A percentile compares a stretch with the other conserved stretches of the same genome.
These are phyloP conservation scores for Penicillium cinerascens DNA, from an alignment of 495 filamentous ascomycete species.

Conservation along the genomic window DNA sequence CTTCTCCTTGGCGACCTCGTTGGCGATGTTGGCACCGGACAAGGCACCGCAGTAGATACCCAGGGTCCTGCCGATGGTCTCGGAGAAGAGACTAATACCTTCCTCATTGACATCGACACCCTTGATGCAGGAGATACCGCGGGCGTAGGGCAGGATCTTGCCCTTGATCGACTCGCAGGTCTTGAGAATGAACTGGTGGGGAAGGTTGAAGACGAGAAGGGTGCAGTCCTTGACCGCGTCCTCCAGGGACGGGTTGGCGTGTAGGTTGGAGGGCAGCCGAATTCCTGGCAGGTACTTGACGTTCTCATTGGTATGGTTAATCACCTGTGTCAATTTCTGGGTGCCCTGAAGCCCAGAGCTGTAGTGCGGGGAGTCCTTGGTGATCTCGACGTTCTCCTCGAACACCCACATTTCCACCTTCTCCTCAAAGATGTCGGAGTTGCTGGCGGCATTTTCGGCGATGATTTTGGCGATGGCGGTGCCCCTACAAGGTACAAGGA, in stretches of 20 bases:
- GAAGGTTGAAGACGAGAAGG: slow-evolving; percentile 93
- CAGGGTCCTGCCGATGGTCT: slow-evolving; percentile 83
- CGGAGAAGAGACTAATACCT: slow-evolving; percentile 84
- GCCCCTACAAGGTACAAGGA: slow-evolving; percentile 63
- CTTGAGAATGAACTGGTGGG: slow-evolving; percentile 93
- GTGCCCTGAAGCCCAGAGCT: slow-evolving; percentile 54
- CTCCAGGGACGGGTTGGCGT: slow-evolving; percentile 83
- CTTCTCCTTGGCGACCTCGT: slow-evolving; percentile 90
- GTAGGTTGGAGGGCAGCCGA: slow-evolving; percentile 75
- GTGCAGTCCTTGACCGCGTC: slow-evolving; percentile 77
- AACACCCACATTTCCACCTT: slow-evolving; percentile 98
- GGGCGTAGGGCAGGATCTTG: slow-evolving; percentile 84
- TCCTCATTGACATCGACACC: slow-evolving; percentile 85
- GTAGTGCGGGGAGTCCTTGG: slow-evolving; percentile 61
- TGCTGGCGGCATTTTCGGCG: slow-evolving; percentile 78
- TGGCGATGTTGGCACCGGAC: slow-evolving; percentile 95
- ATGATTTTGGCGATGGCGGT: slow-evolving; percentile 96
- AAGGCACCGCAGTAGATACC: slow-evolving; percentile 97
- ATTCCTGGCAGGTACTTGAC: slow-evolving; percentile 93
- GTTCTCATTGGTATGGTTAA: slow-evolving; percentile 94
- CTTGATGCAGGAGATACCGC: slow-evolving; percentile 97
- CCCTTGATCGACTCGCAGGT: slow-evolving; percentile 84
- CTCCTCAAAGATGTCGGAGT: slow-evolving; percentile 77
- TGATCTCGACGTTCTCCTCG: slow-evolving; percentile 76
- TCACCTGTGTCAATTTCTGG: slow-evolving; percentile 82